phyloP scores from a whole-genome alignment of 805 yeast species.

The Ogataea corticis region DNA sequence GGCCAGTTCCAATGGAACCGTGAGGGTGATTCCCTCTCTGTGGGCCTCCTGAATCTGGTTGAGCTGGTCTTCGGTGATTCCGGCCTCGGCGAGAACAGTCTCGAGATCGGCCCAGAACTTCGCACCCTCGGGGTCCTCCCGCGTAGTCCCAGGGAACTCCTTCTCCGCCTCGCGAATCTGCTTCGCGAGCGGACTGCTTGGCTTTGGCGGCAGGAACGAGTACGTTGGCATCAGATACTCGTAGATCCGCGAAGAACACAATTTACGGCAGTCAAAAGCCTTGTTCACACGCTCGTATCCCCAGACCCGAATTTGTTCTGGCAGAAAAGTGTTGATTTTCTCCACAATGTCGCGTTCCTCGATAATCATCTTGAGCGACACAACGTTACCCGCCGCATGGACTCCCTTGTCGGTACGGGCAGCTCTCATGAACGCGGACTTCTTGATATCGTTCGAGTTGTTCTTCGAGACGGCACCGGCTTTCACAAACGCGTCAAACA shows the following conservation, averaged over 20 bases:
- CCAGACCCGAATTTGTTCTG: slow-evolving; percentile 90
- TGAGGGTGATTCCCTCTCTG: slow-evolving; percentile 36
- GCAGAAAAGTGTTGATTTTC: slow-evolving; percentile 73
- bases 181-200: slow-evolving; percentile 62
- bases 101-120: slow-evolving; percentile 66
- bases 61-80: slow-evolving; percentile 41
- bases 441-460: slow-evolving; percentile 85
- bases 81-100: slow-evolving; percentile 37
- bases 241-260: slow-evolving; percentile 94
- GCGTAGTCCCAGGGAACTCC: slow-evolving; percentile 57
- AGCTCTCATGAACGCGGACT: slow-evolving; percentile 83
- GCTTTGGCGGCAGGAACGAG: slow-evolving; percentile 88
- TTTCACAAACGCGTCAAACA: slow-evolving; percentile 76
- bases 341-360: slow-evolving; percentile 75
- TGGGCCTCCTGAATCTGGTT: slow-evolving; percentile 38
- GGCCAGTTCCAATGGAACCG: slow-evolving; percentile 36
- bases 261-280: slow-evolving; percentile 89
- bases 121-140: slow-evolving; percentile 68
- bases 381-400: slow-evolving; percentile 94
- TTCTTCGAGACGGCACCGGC: slow-evolving; percentile 89
- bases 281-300: slow-evolving; percentile 87
- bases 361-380: slow-evolving; percentile 78
- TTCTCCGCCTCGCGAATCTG: slow-evolving; percentile 53
- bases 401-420: slow-evolving; percentile 95
- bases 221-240: slow-evolving; percentile 93